phyloP scores from a whole-genome alignment of 768 basidiomycete species.

The Clitopilus passeckerianus region DNA sequence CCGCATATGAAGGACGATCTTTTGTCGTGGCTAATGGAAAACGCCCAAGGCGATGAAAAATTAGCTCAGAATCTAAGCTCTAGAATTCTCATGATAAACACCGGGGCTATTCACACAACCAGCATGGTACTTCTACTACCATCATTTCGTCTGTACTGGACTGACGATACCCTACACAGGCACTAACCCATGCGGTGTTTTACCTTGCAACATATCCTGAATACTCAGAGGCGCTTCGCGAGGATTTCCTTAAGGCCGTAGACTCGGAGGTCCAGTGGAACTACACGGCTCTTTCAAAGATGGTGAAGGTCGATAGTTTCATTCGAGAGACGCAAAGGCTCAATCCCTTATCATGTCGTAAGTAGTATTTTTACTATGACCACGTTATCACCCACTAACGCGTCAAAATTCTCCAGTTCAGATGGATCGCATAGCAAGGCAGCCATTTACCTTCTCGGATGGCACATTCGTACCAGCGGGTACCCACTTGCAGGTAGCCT shows the following conservation, averaged over 20 bases:
- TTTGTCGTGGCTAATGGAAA: background rate
- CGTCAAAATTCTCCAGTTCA: background rate
- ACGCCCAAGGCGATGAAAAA: background rate
- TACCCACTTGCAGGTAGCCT: slow-evolving; percentile 13
- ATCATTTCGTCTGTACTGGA: no score
- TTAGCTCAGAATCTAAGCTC: background rate
- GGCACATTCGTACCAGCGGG: slow-evolving; percentile 28
- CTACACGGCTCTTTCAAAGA: slow-evolving; percentile 20
- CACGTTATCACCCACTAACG: background rate
- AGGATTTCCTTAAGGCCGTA: slow-evolving; percentile 13
- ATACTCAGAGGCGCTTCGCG: slow-evolving; percentile 13
- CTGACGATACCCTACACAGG: background rate
- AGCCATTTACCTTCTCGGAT: slow-evolving; percentile 27
- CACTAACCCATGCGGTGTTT: slow-evolving; percentile 14
- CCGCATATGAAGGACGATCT: background rate
- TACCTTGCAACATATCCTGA: slow-evolving; percentile 14
- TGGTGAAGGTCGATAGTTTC: slow-evolving; percentile 30
- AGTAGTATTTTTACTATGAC: slow-evolving; percentile 8
- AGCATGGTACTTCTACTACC: background rate
- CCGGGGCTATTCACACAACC: background rate
- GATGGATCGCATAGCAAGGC: slow-evolving; percentile 18
- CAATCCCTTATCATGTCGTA: background rate
- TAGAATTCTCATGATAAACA: slow-evolving; percentile 1
- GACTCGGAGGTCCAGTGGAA: slow-evolving; percentile 22
- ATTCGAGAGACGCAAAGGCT: slow-evolving; percentile 18